Evolutionary conservation across 768 basidiomycete genomes (phyloP).

Genomic region (Cyathus striatus): DNA sequence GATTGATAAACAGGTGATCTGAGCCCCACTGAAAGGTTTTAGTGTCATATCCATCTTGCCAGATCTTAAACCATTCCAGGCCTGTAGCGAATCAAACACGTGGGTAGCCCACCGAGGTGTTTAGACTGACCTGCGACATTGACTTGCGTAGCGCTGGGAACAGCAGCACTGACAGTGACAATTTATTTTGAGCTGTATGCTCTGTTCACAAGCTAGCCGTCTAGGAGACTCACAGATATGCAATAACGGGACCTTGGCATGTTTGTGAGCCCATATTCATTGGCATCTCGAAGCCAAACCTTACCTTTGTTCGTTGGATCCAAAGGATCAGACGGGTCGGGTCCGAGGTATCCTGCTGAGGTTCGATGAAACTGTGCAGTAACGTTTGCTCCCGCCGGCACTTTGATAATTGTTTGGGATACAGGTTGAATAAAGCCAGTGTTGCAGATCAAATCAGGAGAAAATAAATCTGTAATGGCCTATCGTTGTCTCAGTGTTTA

Average conservation of each 20-base stretch:
- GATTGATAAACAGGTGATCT: slow-evolving; percentile 39
- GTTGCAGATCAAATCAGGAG: slow-evolving; percentile 49
- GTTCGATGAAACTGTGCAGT: slow-evolving; percentile 45
- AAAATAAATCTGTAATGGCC: slow-evolving; percentile 49
- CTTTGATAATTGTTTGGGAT: slow-evolving; percentile 36
- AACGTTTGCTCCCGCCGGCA: slow-evolving; percentile 42
- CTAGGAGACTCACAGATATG: slow-evolving; percentile 35
- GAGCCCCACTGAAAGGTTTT: slow-evolving; percentile 37
- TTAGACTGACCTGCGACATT: slow-evolving; percentile 24
- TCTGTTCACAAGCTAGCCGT: too few relatives aligned
- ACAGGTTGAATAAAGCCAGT: slow-evolving; percentile 43
- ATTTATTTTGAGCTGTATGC: not conserved
- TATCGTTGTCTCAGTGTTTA: slow-evolving; percentile 13
- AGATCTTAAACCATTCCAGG: slow-evolving; percentile 53
- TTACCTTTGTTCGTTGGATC: slow-evolving; percentile 30
- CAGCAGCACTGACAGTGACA: slow-evolving; percentile 29
- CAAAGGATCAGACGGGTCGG: slow-evolving; percentile 28
- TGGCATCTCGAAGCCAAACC: too few relatives aligned
- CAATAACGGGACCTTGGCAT: slow-evolving; percentile 43
- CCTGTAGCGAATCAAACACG: slow-evolving; percentile 18
- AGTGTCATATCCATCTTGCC: slow-evolving; percentile 35
- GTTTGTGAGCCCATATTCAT: too few relatives aligned
- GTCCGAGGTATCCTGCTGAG: slow-evolving; percentile 25
- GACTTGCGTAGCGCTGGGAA: slow-evolving; percentile 35
- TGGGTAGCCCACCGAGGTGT: too few relatives aligned